These are phyloP conservation scores for Solanum lignicaule DNA, from an alignment of 257 asterid species.

Conservation along the genomic window DNA sequence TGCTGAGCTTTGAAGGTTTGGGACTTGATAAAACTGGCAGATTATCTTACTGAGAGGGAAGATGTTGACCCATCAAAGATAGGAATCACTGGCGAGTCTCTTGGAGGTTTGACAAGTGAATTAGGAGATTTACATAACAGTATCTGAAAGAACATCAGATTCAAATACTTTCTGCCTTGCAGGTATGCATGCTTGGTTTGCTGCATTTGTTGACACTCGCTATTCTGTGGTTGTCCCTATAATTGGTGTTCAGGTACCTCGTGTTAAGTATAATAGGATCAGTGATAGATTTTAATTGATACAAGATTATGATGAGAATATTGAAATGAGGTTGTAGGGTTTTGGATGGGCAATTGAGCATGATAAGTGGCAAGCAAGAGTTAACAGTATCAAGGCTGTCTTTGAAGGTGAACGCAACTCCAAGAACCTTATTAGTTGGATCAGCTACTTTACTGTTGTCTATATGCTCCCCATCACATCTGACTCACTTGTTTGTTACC, in stretches of 20 bases:
- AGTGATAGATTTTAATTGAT: not conserved
- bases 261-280: not conserved
- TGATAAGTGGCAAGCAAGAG: constrained; percentile 87
- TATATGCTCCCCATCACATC: not conserved
- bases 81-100: constrained; percentile 96
- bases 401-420: constrained; percentile 49
- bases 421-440: not conserved
- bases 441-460: not conserved
- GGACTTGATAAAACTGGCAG: constrained; percentile 57
- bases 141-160: not conserved
- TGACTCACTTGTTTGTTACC: not conserved
- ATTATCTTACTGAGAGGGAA: constrained; percentile 20
- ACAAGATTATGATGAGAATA: not conserved
- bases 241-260: constrained; percentile 82
- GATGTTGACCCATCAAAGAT: constrained; percentile 66
- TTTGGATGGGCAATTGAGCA: constrained; percentile 91
- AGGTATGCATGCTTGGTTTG: constrained; percentile 99
- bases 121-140: not conserved
- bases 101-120: constrained; percentile 65
- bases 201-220: constrained; percentile 73
- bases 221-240: constrained; percentile 79
- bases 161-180: constrained; percentile 6
- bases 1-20: constrained; percentile 40
- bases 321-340: not conserved
- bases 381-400: constrained; percentile 68